phyloP scores from a whole-genome alignment of 75 land plant species.

The Selaginella moellendorffii region DNA sequence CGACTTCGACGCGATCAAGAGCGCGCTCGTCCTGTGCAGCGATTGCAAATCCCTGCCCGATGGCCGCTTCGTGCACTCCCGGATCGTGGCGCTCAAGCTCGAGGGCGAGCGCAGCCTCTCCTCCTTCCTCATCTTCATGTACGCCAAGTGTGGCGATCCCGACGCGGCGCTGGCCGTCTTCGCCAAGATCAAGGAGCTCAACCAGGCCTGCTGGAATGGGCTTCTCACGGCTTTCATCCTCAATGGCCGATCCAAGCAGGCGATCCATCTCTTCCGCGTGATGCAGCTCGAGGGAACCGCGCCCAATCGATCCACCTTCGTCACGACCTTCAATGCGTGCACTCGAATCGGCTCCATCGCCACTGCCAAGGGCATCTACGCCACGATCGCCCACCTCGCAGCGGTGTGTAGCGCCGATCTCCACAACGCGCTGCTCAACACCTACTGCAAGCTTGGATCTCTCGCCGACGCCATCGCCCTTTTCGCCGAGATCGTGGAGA shows the following conservation, averaged over 20 bases:
- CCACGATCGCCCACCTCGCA: background rate
- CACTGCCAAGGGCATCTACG: background rate
- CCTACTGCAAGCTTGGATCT: background rate
- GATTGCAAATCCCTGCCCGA: background rate
- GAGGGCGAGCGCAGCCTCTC: background rate
- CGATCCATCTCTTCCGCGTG: background rate
- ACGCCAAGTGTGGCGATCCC: background rate
- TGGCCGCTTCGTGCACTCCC: background rate
- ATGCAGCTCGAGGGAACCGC: background rate
- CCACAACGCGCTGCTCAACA: background rate
- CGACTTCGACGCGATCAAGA: no score
- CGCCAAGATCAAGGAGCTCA: background rate
- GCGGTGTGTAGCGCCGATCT: background rate
- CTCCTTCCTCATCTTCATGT: background rate
- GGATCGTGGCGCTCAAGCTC: background rate
- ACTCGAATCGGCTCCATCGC: background rate
- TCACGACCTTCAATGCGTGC: background rate
- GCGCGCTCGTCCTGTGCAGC: background rate
- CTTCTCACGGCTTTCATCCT: background rate
- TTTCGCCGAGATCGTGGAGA: background rate
- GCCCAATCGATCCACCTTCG: background rate
- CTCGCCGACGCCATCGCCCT: background rate
- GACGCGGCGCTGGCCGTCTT: background rate
- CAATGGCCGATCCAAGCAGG: background rate
- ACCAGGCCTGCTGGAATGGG: background rate